phyloP scores from a whole-genome alignment of 2,329 filamentous ascomycete genomes.

The Alternaria rosae region DNA sequence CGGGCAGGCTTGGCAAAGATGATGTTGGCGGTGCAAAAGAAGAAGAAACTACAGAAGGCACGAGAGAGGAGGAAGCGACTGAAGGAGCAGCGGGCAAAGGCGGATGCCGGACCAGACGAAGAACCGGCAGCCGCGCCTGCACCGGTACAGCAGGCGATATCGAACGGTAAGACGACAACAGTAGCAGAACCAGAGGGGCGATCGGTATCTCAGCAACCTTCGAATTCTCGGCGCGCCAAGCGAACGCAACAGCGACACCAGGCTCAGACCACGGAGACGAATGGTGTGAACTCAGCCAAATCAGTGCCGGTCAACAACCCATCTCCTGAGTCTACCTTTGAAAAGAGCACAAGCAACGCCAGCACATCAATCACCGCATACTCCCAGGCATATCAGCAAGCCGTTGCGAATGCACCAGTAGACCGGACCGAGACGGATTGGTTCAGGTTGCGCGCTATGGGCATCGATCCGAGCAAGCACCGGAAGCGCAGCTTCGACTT shows the following conservation, averaged over 20 bases:
- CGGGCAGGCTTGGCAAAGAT: slow-evolving; percentile 31
- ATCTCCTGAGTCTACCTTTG: slow-evolving; percentile 6
- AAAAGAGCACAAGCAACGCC: slow-evolving; percentile 6
- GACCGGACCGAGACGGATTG: slow-evolving; percentile 60
- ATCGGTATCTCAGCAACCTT: slow-evolving; percentile 24
- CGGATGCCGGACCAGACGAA: slow-evolving; percentile 14
- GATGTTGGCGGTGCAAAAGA: slow-evolving; percentile 31
- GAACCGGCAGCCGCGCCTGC: slow-evolving; percentile 2
- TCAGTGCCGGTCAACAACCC: not conserved
- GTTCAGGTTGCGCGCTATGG: slow-evolving; percentile 60
- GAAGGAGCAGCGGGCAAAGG: slow-evolving; percentile 28
- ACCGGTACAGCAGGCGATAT: not conserved
- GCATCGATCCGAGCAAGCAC: slow-evolving; percentile 50
- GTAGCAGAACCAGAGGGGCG: slow-evolving; percentile 8
- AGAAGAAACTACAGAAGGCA: slow-evolving; percentile 29
- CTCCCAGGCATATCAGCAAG: slow-evolving; percentile 34
- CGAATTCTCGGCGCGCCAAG: slow-evolving; percentile 26
- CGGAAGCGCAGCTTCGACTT: slow-evolving; percentile 44
- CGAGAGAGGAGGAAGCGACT: slow-evolving; percentile 35
- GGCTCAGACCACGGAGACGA: not conserved
- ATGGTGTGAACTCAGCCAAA: not conserved
- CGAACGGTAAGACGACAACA: slow-evolving; percentile 5
- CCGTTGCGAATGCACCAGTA: slow-evolving; percentile 31
- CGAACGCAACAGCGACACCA: slow-evolving; percentile 28
- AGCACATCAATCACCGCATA: slow-evolving; percentile 20